Evolutionary conservation across 2,329 filamentous ascomycete genomes (phyloP).

Genomic region (Colletotrichum magnum): DNA sequence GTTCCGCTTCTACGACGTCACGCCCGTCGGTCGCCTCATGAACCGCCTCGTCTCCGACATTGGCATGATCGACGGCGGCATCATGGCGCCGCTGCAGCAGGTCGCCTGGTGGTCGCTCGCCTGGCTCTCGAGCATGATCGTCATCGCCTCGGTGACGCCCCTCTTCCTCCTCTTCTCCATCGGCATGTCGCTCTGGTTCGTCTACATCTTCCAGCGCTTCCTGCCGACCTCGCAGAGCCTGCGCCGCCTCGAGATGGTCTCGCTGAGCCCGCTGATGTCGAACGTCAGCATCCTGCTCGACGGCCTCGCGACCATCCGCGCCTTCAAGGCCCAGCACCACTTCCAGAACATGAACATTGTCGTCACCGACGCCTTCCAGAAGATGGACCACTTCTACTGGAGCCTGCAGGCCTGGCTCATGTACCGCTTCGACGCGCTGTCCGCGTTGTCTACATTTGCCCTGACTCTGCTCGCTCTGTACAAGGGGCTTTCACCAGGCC

Average conservation of each 20-base stretch:
- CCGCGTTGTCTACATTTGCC: conserved; percentile 79
- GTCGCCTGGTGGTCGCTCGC: conserved; percentile 80
- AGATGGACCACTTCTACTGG: conserved; percentile 98
- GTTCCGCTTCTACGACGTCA: conserved; percentile 93
- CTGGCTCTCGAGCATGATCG: conserved; percentile 79
- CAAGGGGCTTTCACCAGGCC: conserved; percentile 80
- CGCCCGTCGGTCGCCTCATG: conserved; percentile 90
- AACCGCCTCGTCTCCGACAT: conserved; percentile 93
- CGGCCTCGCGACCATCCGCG: conserved; percentile 87
- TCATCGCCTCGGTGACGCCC: conserved; percentile 86
- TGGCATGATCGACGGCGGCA: conserved; percentile 89
- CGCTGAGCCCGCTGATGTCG: conserved; percentile 88
- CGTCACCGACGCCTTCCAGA: conserved; percentile 90
- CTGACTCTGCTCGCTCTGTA: conserved; percentile 83
- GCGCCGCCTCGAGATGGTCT: conserved; percentile 89
- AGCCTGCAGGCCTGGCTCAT: conserved; percentile 88
- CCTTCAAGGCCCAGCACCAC: conserved; percentile 82
- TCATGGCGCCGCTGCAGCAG: conserved; percentile 79
- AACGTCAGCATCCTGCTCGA: conserved; percentile 92
- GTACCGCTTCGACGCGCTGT: conserved; percentile 82
- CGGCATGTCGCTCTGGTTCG: conserved; percentile 76
- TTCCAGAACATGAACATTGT: conserved; percentile 86
- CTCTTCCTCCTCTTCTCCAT: conserved; percentile 81
- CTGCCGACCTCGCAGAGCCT: conserved; percentile 87
- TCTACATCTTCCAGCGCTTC: conserved; percentile 82